These are phyloP conservation scores for Nigrograna mackinnonii DNA, from an alignment of 2,329 filamentous ascomycete species.

Conservation along the genomic window DNA sequence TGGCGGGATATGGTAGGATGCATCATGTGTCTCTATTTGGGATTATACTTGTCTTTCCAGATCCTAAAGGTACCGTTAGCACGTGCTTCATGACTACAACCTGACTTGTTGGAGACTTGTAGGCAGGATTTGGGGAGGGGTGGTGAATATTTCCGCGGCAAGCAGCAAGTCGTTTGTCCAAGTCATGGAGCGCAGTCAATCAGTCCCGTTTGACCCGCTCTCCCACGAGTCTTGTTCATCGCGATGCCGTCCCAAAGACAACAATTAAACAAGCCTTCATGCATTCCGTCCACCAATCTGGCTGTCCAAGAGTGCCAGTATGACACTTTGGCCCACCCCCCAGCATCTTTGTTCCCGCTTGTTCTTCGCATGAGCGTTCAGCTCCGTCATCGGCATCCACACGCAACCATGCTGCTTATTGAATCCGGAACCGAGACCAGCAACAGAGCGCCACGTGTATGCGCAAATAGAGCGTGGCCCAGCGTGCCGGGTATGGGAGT, in stretches of 20 bases:
- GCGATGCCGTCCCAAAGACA: not conserved
- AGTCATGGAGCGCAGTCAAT: too few species aligned
- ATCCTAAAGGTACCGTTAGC: conserved; percentile 68
- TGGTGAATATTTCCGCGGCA: too few species aligned
- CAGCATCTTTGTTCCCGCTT: conserved; percentile 1
- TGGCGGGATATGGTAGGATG: not conserved
- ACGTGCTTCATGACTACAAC: conserved; percentile 19
- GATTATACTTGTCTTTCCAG: conserved; percentile 94
- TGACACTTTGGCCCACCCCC: conserved; percentile 6
- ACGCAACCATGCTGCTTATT: conserved; percentile 16
- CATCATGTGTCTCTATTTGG: conserved; percentile 40
- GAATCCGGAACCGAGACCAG: conserved; percentile 27
- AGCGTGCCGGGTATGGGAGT: conserved; percentile 13
- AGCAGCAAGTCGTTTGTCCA: too few species aligned
- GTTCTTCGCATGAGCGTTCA: conserved; percentile 4
- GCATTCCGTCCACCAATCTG: conserved; percentile 5
- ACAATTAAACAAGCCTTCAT: conserved; percentile 9
- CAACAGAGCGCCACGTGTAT: conserved; percentile 42
- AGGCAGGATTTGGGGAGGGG: too few species aligned
- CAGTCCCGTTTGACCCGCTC: too few species aligned
- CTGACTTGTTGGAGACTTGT: conserved; percentile 6
- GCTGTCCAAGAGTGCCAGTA: not conserved
- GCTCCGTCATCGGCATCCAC: conserved; percentile 23
- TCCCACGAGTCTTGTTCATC: too few species aligned
- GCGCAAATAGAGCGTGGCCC: conserved; percentile 19